Evolutionary conservation across 2,329 filamentous ascomycete species (phyloP).

Genomic region (Microsporum audouinii): DNA sequence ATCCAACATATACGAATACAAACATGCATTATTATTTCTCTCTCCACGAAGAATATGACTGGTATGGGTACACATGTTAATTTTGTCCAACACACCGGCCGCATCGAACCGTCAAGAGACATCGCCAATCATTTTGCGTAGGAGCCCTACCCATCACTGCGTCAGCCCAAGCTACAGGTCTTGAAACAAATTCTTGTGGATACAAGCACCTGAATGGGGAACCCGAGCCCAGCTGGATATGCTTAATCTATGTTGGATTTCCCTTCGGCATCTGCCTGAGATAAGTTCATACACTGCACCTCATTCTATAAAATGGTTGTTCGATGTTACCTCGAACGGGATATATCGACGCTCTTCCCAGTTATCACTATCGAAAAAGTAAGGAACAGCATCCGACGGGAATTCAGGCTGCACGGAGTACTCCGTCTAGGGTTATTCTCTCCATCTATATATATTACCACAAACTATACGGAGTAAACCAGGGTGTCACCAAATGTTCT

Average conservation of each 20-base stretch:
- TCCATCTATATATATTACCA: no score
- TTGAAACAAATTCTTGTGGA: conserved; percentile 2
- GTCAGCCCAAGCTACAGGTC: neutral
- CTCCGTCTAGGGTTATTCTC: no score
- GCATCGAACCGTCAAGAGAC: neutral
- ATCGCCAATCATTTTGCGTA: neutral
- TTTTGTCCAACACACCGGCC: neutral
- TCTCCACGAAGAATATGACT: neutral
- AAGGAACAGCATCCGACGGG: no score
- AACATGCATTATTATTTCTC: neutral
- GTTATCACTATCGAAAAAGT: no score
- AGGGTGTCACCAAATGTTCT: no score
- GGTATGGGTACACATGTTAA: neutral
- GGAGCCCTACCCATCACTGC: neutral
- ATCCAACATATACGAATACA: neutral
- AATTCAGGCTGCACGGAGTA: no score
- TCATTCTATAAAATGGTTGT: no score
- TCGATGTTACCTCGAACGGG: no score
- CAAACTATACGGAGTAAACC: no score
- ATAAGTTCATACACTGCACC: neutral
- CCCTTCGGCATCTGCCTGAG: neutral
- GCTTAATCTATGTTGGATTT: neutral
- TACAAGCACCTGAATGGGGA: neutral
- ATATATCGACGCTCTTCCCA: no score
- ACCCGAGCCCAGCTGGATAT: neutral